A percentile compares a stretch with the other conserved stretches of the same genome.
Conservation (phyloP, 768 basidiomycete genomes). For the Auriscalpium vulgare region DNA sequence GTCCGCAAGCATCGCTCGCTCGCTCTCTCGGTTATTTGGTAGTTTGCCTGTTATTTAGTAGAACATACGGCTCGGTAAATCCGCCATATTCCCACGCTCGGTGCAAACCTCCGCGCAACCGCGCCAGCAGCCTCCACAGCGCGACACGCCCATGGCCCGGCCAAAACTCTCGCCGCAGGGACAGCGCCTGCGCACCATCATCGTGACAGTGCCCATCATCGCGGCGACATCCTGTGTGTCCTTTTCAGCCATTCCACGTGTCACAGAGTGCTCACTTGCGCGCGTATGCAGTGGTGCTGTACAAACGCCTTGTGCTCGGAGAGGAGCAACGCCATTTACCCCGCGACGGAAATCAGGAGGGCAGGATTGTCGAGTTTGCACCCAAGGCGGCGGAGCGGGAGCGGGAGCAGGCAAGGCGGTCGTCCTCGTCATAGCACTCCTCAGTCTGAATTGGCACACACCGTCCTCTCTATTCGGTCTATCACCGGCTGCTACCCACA, state of each 20-base stretch:
- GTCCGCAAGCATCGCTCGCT: no score
- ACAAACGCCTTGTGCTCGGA: slow-evolving; percentile 52
- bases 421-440: neutral
- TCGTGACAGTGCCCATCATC: slow-evolving; percentile 57
- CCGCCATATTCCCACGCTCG: no score
- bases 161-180: slow-evolving; percentile 36
- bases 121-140: no score
- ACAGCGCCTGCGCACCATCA: slow-evolving; percentile 42
- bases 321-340: slow-evolving; percentile 38
- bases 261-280: slow-evolving; percentile 1
- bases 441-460: slow-evolving; percentile 4
- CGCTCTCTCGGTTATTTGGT: no score
- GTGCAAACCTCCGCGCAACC: no score
- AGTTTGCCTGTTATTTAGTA: no score
- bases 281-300: slow-evolving; percentile 45
- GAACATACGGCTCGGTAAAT: no score
- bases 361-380: slow-evolving; percentile 4
- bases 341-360: slow-evolving; percentile 13
- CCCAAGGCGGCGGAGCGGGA: slow-evolving; percentile 8
- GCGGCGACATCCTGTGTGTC: slow-evolving; percentile 51
- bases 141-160: no score
- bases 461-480: neutral
- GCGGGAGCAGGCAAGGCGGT: neutral
- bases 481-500: neutral
- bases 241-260: slow-evolving; percentile 19